These are phyloP conservation scores for Nitzschia putrida DNA, from an alignment of 108 stramenopile genomes.

Conservation along the genomic window DNA sequence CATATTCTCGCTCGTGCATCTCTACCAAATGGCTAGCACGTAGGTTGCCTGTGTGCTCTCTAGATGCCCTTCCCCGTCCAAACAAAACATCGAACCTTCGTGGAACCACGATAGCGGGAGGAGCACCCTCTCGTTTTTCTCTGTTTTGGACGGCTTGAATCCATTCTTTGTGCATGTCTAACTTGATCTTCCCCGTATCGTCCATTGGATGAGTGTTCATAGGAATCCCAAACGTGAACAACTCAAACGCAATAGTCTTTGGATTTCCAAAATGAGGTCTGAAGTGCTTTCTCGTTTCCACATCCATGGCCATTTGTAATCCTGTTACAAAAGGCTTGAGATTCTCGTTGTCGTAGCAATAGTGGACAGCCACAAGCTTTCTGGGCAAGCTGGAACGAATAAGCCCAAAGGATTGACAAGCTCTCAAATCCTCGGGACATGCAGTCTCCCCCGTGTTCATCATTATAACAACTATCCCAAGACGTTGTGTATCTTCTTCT, in stretches of 20 bases:
- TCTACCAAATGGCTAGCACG: conserved; percentile 6
- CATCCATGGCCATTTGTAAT: background rate
- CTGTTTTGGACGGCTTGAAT: background rate
- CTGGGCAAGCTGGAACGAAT: conserved; percentile 14
- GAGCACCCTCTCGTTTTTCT: background rate
- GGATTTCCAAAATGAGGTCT: conserved; percentile 2
- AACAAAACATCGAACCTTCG: background rate
- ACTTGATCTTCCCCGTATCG: background rate
- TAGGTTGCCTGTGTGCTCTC: conserved; percentile 6
- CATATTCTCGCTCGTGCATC: background rate
- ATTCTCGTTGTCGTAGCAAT: conserved; percentile 18
- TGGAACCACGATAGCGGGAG: background rate
- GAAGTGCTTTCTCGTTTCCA: background rate
- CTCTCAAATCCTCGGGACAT: background rate
- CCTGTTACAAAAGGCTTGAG: conserved; percentile 3
- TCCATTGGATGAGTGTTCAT: background rate
- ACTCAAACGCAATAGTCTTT: background rate
- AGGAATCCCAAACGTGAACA: conserved; percentile 30
- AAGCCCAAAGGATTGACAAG: background rate
- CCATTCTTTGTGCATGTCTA: background rate
- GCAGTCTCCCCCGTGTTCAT: background rate
- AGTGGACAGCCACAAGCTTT: conserved; percentile 16
- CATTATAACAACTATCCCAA: conserved; percentile 5
- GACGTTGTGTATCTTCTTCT: conserved; percentile 22
- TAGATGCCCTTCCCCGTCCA: background rate